These are phyloP conservation scores for Xylaria sp. DNA, from an alignment of 2,329 filamentous ascomycete species.

Conservation along the genomic window DNA sequence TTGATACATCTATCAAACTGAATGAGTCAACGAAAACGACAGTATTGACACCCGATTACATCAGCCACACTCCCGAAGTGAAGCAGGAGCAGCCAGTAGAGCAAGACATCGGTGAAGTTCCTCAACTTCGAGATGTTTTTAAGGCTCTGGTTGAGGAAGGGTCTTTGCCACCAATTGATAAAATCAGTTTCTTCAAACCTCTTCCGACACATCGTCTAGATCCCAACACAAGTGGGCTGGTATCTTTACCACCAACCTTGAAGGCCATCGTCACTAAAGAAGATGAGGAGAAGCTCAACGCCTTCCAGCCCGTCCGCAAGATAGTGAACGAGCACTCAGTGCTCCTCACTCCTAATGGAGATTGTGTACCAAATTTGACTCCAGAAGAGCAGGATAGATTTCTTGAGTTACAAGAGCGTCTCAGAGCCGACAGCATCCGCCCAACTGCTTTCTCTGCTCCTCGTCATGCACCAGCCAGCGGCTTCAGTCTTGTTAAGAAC, in stretches of 20 bases:
- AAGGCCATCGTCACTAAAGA: slow-evolving; percentile 64
- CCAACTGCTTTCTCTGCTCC: slow-evolving; percentile 67
- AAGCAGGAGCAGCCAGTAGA: slow-evolving; percentile 47
- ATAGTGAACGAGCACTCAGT: slow-evolving; percentile 73
- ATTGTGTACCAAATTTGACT: slow-evolving; percentile 78
- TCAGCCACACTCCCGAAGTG: slow-evolving; percentile 44
- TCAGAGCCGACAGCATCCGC: slow-evolving; percentile 62
- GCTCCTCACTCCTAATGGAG: slow-evolving; percentile 79
- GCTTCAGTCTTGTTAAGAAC: slow-evolving; percentile 72
- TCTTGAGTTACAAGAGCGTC: slow-evolving; percentile 71
- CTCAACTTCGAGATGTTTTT: slow-evolving; percentile 52
- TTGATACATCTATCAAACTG: slow-evolving; percentile 50
- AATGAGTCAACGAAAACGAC: slow-evolving; percentile 53
- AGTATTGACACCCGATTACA: slow-evolving; percentile 51
- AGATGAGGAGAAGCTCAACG: slow-evolving; percentile 66
- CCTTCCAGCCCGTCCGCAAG: slow-evolving; percentile 70
- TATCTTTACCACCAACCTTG: slow-evolving; percentile 52
- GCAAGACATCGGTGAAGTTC: slow-evolving; percentile 49
- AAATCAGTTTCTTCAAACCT: slow-evolving; percentile 56
- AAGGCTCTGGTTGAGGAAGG: slow-evolving; percentile 53
- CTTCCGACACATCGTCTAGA: slow-evolving; percentile 52
- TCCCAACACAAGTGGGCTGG: slow-evolving; percentile 44
- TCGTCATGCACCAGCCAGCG: slow-evolving; percentile 65
- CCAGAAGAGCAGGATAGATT: slow-evolving; percentile 76
- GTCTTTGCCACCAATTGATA: slow-evolving; percentile 50